Base-by-base conservation (phyloP, 2,329 filamentous ascomycete species). In the Ceratocystis harringtonii region DNA sequence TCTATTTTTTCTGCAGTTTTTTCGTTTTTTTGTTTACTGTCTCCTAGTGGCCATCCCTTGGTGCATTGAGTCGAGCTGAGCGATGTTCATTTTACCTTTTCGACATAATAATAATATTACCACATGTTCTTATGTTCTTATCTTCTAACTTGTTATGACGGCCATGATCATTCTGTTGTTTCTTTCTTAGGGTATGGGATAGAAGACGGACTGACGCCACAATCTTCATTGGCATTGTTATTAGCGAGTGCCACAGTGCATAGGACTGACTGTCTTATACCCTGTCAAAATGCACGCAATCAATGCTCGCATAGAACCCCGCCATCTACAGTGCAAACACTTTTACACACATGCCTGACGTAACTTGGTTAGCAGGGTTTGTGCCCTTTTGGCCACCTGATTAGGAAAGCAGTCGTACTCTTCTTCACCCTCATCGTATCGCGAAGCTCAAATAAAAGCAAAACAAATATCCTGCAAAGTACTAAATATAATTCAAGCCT, bases 361-460 rank as follows among this genome's bases (percentile, higher is more conserved):
- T 66, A 66, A 66, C 43, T 52, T 19, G 44, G 6, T 15, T 57
- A 48, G 43, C 52, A 66, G 61, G 65, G 52, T 66, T 64, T 63
- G 45, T 66, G 65, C 52, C 65, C 65, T 66, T 64, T 58, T 25
- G 25, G 36, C n/a, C 48, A 43, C 50, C 30, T 19, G 17, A 62
- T 36, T 12, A 50, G 48, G 30, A 36, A 65, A 52, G 55, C 5
- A 36, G 15, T 15, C 22, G 22, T 50, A n/a, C 22, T 57, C 10
- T 57, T 57, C 52, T 2, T 22, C 10, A 57, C 10, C 32, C 32
- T 36, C 32, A 12, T 36, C 32, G 32, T 36, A 36, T 36, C 32
- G 10, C 32, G 32, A 36, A 10, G 8, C 32, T 36, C 32, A 8
- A 10, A 10, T 12, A 50, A 22, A 15, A 30, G 19, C 22, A 17